Percentiles rank a stretch among this genome's conserved stretches.
These are phyloP conservation scores for Colletotrichum sp. DNA, from an alignment of 2,329 filamentous ascomycete species.

Conservation along the genomic window DNA sequence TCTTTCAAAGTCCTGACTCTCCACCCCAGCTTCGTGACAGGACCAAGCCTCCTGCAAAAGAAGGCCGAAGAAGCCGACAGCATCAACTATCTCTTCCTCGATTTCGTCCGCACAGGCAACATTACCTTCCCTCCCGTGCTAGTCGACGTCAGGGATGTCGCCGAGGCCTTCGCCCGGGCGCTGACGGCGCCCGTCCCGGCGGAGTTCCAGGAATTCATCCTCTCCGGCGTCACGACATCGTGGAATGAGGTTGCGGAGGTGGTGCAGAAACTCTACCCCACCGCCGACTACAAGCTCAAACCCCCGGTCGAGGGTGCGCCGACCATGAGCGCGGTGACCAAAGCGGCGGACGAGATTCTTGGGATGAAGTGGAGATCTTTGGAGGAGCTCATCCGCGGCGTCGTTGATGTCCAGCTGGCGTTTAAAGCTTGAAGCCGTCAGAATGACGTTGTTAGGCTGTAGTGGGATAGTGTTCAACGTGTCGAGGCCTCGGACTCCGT, in stretches of 20 bases:
- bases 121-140: neutral
- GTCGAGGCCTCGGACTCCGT: neutral
- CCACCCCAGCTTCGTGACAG: neutral
- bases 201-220: neutral
- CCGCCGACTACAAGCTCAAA: neutral
- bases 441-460: neutral
- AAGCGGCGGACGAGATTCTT: neutral
- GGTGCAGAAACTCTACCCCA: neutral
- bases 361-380: neutral
- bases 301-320: neutral
- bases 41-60: neutral
- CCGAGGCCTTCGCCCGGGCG: neutral
- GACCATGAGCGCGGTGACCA: neutral
- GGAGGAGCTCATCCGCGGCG: neutral
- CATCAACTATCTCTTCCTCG: neutral
- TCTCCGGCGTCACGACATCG: neutral
- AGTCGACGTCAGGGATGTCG: slow-evolving; percentile 5
- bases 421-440: neutral
- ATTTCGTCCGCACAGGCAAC: neutral
- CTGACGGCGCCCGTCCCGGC: neutral
- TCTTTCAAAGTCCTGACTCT: neutral
- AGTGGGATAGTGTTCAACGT: accelerated
- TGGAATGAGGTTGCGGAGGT: neutral
- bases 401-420: neutral
- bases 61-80: neutral